Conservation (phyloP, 306 rosid species). For the Glycyrrhiza uralensis region DNA sequence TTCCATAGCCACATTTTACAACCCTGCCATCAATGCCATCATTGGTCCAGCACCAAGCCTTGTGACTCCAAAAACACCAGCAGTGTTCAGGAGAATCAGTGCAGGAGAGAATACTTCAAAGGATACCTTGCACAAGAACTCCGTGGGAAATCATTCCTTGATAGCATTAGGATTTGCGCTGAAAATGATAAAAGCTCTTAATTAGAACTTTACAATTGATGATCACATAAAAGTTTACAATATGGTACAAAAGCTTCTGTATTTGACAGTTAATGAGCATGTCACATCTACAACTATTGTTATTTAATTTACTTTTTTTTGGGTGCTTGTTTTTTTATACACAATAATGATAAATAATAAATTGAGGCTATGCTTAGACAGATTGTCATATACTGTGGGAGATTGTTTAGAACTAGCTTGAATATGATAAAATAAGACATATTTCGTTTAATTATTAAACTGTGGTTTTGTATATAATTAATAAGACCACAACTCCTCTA, state of each 20-base stretch:
- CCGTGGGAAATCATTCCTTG: slow-evolving; percentile 43
- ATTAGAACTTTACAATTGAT: not conserved
- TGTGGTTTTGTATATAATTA: too few species aligned
- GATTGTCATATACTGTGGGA: not conserved
- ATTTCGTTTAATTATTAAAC: too few species aligned
- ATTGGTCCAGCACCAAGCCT: slow-evolving; percentile 55
- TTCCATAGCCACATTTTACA: slow-evolving; percentile 47
- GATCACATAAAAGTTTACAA: not conserved
- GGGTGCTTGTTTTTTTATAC: not conserved
- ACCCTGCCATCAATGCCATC: slow-evolving; percentile 26
- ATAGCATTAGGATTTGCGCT: slow-evolving; percentile 15
- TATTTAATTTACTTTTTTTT: not conserved
- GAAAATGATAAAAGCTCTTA: not conserved
- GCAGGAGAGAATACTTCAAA: slow-evolving; percentile 27
- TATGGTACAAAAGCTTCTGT: not conserved
- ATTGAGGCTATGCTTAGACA: not conserved
- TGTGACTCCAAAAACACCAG: slow-evolving; percentile 33
- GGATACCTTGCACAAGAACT: slow-evolving; percentile 35
- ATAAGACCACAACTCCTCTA: too few species aligned
- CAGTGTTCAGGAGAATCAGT: slow-evolving; percentile 25
- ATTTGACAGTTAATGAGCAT: not conserved
- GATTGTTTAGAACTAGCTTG: too few species aligned
- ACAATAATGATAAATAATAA: too few species aligned
- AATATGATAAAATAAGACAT: too few species aligned
- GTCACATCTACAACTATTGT: not conserved